Evolutionary conservation across 495 filamentous ascomycete genomes (phyloP), one percentile per base, ranked within the genome.

Genomic region (Aspergillus leporis): DNA sequence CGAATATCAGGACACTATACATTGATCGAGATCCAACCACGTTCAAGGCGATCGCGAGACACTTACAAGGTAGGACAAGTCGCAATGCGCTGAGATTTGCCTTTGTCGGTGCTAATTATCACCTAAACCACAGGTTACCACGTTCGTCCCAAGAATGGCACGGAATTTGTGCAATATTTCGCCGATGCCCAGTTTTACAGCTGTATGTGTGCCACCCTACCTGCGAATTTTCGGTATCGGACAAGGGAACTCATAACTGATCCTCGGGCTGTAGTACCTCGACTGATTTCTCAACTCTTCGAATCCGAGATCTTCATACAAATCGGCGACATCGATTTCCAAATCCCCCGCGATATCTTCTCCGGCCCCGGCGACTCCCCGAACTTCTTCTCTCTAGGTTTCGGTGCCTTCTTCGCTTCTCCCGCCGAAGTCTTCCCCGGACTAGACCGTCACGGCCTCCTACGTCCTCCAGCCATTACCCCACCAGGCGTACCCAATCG

Each of bases 131-230:
- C 49, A 87, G 85, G 93, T 13, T 98, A 98, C 73, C 87, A 96
- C 73, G 81, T 97, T 59, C 77, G 80, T 32, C 94, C 93, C n/a
- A 81, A 83, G 55, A 89, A 97, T 75, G 87, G 89, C 43, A 79
- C 84, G 23, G 88, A 97, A 70, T 97, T 90, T 67, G 94, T 97
- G 63, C 90, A 87, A 49, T 81, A 97, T 45, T 97, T 96, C 73
- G 91, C 93, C 32, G 93, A 98, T 69, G 90, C 93, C 4, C 94
- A 97, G 68, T 98, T 97, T 75, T 98, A 97, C 74, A 90, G 82
- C 68, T 79, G 90, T 92, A 74, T 67, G 84, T 60, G 13, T 34
- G 1, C 18, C 0, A 4, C 22, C 50, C 19, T 16, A 14, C 3
- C 21, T 5, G 31, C 21, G 16, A 9, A 23, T 4, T 16, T n/a